Percentiles rank a stretch among this genome's conserved stretches.
These are phyloP conservation scores for Vaccinium corymbosum DNA, from an alignment of 148 eudicot species.

Conservation along the genomic window DNA sequence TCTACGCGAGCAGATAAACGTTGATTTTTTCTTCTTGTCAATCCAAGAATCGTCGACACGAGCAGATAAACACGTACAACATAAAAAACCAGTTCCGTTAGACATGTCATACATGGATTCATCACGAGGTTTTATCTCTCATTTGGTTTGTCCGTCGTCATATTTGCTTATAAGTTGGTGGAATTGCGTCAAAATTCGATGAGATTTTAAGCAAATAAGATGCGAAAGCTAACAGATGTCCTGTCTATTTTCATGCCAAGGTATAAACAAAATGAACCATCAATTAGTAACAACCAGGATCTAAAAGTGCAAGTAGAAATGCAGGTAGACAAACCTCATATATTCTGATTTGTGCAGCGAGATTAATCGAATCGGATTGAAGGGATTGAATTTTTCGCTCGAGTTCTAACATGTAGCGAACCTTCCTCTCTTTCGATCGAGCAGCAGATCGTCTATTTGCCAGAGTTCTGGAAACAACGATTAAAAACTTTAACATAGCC, in stretches of 20 bases:
- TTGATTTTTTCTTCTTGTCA: background rate
- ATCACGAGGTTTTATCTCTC: background rate
- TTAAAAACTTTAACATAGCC: slow-evolving; percentile 1
- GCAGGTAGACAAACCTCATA: slow-evolving; percentile 29
- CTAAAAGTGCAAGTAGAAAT: background rate
- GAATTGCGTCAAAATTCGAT: background rate
- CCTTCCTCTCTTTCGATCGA: slow-evolving; percentile 66
- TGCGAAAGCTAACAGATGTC: background rate
- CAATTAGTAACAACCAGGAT: background rate
- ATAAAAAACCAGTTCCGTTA: background rate
- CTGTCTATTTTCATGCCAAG: background rate
- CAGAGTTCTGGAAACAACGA: slow-evolving; percentile 39
- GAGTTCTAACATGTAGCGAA: slow-evolving; percentile 53
- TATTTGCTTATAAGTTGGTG: too few species aligned
- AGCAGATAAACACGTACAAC: background rate
- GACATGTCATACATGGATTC: background rate
- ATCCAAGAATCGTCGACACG: background rate
- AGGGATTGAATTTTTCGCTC: slow-evolving; percentile 52
- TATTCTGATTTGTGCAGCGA: slow-evolving; percentile 52
- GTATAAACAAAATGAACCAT: background rate
- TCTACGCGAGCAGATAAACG: background rate
- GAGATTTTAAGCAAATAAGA: background rate
- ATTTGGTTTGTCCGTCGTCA: background rate
- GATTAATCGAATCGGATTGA: slow-evolving; percentile 54
- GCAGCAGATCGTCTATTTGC: slow-evolving; percentile 66